These are phyloP conservation scores for Solanum okadae DNA, from an alignment of 257 asterid species.

Conservation along the genomic window DNA sequence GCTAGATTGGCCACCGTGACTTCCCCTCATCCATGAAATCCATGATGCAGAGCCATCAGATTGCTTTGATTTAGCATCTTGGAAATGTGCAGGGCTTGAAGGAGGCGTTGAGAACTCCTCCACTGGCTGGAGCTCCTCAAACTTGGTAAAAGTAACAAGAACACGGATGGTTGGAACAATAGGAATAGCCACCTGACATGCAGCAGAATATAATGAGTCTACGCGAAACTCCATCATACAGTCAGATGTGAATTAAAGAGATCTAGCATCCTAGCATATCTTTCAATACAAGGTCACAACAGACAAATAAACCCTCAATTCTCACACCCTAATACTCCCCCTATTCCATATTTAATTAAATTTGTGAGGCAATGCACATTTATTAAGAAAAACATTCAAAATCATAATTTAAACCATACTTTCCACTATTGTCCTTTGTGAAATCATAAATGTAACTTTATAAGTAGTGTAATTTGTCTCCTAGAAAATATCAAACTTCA, in stretches of 20 bases:
- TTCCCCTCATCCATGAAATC: constrained; percentile 97
- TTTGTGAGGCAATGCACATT: too few relatives aligned
- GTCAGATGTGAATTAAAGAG: not conserved
- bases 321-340: too few relatives aligned
- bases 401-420: too few relatives aligned
- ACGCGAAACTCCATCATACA: not conserved
- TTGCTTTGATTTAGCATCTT: constrained; percentile 67
- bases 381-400: too few relatives aligned
- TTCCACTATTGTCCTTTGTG: too few relatives aligned
- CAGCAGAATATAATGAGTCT: not conserved
- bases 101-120: constrained; percentile 94
- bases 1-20: constrained; percentile 63
- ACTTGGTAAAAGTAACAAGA: constrained; percentile 84
- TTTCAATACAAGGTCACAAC: not conserved
- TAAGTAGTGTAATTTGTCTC: too few relatives aligned
- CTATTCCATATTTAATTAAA: too few relatives aligned
- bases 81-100: constrained; percentile 65
- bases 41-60: constrained; percentile 70
- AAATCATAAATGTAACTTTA: too few relatives aligned
- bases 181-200: constrained; percentile 83
- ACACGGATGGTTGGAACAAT: constrained; percentile 86
- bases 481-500: too few relatives aligned
- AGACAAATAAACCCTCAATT: not conserved
- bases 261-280: not conserved
- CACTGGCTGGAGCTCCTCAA: constrained; percentile 74